Evolutionary conservation across 139 green algal genomes (phyloP), one percentile per base, ranked within the genome.

Genomic region (Yamagishiella unicocca): DNA sequence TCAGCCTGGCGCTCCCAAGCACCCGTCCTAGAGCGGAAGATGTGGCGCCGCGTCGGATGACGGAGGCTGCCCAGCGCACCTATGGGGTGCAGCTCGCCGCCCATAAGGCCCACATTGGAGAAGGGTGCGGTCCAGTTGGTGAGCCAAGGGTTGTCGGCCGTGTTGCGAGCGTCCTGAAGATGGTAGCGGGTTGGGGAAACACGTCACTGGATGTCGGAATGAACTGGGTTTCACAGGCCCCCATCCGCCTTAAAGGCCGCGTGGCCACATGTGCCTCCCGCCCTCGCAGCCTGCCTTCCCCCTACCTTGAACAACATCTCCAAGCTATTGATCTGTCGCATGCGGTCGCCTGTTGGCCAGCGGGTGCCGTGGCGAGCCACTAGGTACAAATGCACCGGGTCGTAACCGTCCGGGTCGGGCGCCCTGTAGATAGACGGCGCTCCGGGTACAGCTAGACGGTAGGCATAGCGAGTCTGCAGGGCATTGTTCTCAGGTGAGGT

Each of bases 51-150:
- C n/a, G n/a, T n/a, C n/a, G n/a, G n/a, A n/a, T n/a, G n/a, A n/a
- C n/a, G n/a, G n/a, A n/a, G n/a, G n/a, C n/a, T n/a, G n/a, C n/a
- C n/a, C n/a, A 29, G 33, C 76, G 37, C 70, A 93, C 90, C 90
- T n/a, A 85, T 73, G 31, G 86, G 54, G 46, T 93, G 91, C 75
- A 93, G 88, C 73, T 93, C 88, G 6, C 91, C 91, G 22, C 82
- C 86, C 21, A 84, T 53, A 9, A 83, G 62, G 3, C 21, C 25
- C 10, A 89, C 17, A 22, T 80, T 9, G 0, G 54, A 31, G 5
- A 90, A 62, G 17, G 88, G 91, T 2, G 71, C 75, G 1, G 77
- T 89, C 85, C 86, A 93, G 86, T 91, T 85, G 12, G 14, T 43
- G 38, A 89, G 70, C 90, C 90, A 93, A 2, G 82, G 82, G 37